These are phyloP conservation scores for Solidago caesia DNA, from an alignment of 129 eudicot species.

Conservation along the genomic window DNA sequence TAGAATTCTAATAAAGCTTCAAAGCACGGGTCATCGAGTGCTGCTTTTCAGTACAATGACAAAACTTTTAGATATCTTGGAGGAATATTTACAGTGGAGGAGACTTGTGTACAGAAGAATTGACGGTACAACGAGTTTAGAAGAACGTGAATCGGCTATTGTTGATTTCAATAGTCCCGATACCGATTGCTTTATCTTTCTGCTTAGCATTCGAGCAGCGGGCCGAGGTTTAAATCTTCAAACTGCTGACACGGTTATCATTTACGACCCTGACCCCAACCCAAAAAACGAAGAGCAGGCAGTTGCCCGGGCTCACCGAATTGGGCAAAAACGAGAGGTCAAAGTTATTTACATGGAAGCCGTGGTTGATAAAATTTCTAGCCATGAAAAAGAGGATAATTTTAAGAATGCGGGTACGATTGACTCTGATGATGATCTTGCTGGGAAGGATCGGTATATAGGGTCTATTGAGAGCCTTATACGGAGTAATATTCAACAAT, in stretches of 20 bases:
- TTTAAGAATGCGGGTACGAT: slow-evolving; percentile 59
- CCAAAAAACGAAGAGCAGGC: slow-evolving; percentile 98
- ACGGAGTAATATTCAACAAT: slow-evolving; percentile 92
- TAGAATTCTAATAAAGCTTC: slow-evolving; percentile 82
- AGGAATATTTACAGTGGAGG: slow-evolving; percentile 96
- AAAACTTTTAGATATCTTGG: slow-evolving; percentile 82
- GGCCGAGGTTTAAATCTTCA: slow-evolving; percentile 96
- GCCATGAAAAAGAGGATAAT: slow-evolving; percentile 90
- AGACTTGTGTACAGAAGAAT: slow-evolving; percentile 85
- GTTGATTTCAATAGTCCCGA: slow-evolving; percentile 79
- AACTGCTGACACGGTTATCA: slow-evolving; percentile 93
- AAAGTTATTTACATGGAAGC: slow-evolving; percentile 97
- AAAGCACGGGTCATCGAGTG: slow-evolving; percentile 91
- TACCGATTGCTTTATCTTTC: slow-evolving; percentile 85
- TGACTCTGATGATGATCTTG: slow-evolving; percentile 95
- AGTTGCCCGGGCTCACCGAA: slow-evolving; percentile 96
- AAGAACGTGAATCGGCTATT: slow-evolving; percentile 93
- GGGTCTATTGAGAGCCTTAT: slow-evolving; percentile 94
- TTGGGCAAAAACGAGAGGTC: slow-evolving; percentile 96
- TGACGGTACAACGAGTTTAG: slow-evolving; percentile 89
- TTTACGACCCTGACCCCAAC: slow-evolving; percentile 96
- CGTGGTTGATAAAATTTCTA: slow-evolving; percentile 83
- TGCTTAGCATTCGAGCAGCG: slow-evolving; percentile 94
- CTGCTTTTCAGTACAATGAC: slow-evolving; percentile 95
- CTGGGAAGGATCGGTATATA: slow-evolving; percentile 90